phyloP scores from a whole-genome alignment of 1,284 basidiomycete genomes.

The Leccinum brunneo-olivaceum region DNA sequence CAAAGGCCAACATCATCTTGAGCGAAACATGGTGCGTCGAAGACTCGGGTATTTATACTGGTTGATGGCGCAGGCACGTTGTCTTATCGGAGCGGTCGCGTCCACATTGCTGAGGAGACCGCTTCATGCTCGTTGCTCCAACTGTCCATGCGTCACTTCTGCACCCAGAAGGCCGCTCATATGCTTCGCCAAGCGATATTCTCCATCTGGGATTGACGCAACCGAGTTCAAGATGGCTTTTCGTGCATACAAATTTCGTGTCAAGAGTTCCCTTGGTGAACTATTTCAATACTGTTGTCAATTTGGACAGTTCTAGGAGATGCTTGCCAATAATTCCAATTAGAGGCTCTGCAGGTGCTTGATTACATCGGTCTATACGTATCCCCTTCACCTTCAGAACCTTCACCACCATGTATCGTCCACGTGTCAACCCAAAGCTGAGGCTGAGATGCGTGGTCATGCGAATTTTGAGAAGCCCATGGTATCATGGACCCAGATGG shows the following conservation, averaged over 20 bases:
- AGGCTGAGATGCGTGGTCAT: constrained; percentile 9
- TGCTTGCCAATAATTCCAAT: constrained; percentile 17
- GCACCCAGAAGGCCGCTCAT: background rate
- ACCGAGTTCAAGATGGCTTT: too few relatives aligned
- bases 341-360: constrained; percentile 7
- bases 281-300: constrained; percentile 1
- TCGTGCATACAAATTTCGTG: too few relatives aligned
- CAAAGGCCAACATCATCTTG: constrained; percentile 12
- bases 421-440: constrained; percentile 27
- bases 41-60: constrained; percentile 14
- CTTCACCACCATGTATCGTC: constrained; percentile 22
- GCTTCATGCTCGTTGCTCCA: background rate
- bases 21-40: background rate
- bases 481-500: constrained; percentile 12
- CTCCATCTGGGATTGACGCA: background rate
- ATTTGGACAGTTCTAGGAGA: background rate
- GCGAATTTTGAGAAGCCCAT: constrained; percentile 13
- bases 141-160: constrained; percentile 1
- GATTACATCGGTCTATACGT: constrained; percentile 25
- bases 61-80: background rate
- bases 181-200: background rate
- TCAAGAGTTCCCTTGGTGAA: too few relatives aligned
- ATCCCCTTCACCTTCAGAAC: constrained; percentile 16
- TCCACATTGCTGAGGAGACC: background rate
- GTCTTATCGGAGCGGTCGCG: background rate